A percentile compares a stretch with the other conserved stretches of the same genome.
These are phyloP conservation scores for Teratosphaeria zuluensis DNA, from an alignment of 2,329 filamentous ascomycete species.

Conservation along the genomic window DNA sequence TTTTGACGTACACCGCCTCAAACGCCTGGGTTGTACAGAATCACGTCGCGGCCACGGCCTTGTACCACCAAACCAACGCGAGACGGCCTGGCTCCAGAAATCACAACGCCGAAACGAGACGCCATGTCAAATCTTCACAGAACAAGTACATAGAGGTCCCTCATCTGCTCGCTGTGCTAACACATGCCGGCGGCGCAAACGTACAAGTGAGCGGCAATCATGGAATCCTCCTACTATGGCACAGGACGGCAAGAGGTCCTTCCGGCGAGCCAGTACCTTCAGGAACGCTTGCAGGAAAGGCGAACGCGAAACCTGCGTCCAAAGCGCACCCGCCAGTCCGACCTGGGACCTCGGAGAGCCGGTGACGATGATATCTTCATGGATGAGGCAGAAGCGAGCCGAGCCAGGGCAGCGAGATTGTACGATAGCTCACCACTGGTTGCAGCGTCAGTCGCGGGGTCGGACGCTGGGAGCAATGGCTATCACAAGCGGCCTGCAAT, in stretches of 20 bases:
- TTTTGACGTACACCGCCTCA: neutral
- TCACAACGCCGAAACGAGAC: neutral
- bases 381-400: conserved; percentile 20
- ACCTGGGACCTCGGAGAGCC: conserved; percentile 20
- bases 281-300: conserved; percentile 26
- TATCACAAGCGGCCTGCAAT: conserved; percentile 26
- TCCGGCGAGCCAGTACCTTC: conserved; percentile 25
- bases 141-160: neutral
- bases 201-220: neutral
- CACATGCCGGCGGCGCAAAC: no score
- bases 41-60: no score
- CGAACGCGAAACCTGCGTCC: conserved; percentile 20
- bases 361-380: conserved; percentile 29
- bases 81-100: neutral
- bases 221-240: neutral
- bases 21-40: neutral
- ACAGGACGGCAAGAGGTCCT: neutral
- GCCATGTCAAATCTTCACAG: neutral
- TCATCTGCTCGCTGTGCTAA: neutral
- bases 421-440: conserved; percentile 22
- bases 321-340: conserved; percentile 25
- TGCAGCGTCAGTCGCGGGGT: conserved; percentile 5
- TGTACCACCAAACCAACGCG: neutral
- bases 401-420: conserved; percentile 7
- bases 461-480: conserved; percentile 10